Evolutionary conservation across 805 yeast genomes (phyloP).

Genomic region (Myxozyma monticola): DNA sequence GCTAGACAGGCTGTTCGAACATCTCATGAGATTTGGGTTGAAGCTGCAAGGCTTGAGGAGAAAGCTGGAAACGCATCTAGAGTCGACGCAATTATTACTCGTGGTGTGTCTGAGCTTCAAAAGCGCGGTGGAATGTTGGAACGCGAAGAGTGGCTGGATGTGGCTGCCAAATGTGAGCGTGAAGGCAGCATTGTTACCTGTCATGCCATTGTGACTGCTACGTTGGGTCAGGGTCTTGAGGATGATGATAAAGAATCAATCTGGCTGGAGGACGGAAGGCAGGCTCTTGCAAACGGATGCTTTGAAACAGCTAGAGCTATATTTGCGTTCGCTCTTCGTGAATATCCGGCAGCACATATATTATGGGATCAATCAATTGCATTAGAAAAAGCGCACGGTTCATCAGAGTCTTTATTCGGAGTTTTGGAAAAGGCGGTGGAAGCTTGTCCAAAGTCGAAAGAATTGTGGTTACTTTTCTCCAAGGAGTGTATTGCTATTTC

Average conservation of each 20-base stretch:
- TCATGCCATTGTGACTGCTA: conserved; percentile 51
- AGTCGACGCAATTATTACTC: conserved; percentile 49
- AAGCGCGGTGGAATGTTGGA: conserved; percentile 39
- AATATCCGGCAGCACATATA: conserved; percentile 46
- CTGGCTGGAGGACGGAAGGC: conserved; percentile 45
- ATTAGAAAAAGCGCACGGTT: conserved; percentile 37
- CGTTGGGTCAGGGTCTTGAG: conserved; percentile 42
- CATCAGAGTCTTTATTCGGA: conserved; percentile 40
- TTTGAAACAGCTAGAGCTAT: conserved; percentile 49
- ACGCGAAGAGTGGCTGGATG: conserved; percentile 54
- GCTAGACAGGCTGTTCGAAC: conserved; percentile 59
- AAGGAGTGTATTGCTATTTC: conserved; percentile 50
- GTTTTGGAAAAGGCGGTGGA: conserved; percentile 57
- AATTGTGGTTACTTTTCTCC: conserved; percentile 67
- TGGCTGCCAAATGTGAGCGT: conserved; percentile 55
- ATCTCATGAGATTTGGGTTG: conserved; percentile 62
- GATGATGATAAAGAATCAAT: conserved; percentile 35
- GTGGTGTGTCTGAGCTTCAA: conserved; percentile 49
- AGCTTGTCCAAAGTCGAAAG: conserved; percentile 50
- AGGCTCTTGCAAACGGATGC: conserved; percentile 33
- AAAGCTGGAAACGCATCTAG: conserved; percentile 44
- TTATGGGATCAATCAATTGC: conserved; percentile 35
- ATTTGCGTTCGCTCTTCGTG: conserved; percentile 48
- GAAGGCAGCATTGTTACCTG: conserved; percentile 51
- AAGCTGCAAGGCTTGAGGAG: conserved; percentile 70